Evolutionary conservation across 2,329 filamentous ascomycete species (phyloP), one percentile per base, ranked within the genome.

Genomic region (Hypoxylon sp.): DNA sequence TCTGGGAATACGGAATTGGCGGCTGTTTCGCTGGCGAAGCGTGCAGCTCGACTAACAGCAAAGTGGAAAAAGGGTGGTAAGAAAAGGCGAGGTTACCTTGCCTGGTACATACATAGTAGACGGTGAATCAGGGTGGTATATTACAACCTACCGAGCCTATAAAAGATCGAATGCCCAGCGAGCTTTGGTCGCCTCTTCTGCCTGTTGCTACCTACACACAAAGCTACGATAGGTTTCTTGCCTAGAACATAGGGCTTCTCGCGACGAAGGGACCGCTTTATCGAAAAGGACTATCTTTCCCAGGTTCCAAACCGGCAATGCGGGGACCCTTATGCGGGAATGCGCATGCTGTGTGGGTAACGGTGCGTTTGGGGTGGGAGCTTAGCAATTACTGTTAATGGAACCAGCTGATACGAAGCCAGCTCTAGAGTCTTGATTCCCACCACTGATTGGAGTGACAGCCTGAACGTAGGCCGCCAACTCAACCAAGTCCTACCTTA

Each of bases 11-110:
- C 48, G 40, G 46, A 53, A 27, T 49, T 40, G 38, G 50, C 26
- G 40, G 36, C 32, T 16, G 45, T 49, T 48, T 48, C 45, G 45
- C 43, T 43, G 52, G 52, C 52, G 57, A 41, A 52, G 47, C 42
- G 50, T 51, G 43, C 52, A 56, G 47, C 35, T 17, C 35, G 12
- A 44, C 25, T 47, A 46, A 53, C 45, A 9, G 21, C 21, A 25
- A 57, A 60, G 56, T 60, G 62, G 57, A 51, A 59, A 60, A 60
- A 60, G 38, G 45, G 51, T 55, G 53, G 54, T 59, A 61, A 51
- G 37, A 59, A 40, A 59, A 46, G 58, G 62, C 57, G 55, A 61
- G 49, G 53, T 52, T 41, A 48, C 42, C 41, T 25, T 56, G 50
- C 38, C 46, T 44, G 30, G 30, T 32, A 44, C 30, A 21, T 45